Evolutionary conservation across 495 filamentous ascomycete genomes (phyloP).

Genomic region (Penicillium mononematosum): DNA sequence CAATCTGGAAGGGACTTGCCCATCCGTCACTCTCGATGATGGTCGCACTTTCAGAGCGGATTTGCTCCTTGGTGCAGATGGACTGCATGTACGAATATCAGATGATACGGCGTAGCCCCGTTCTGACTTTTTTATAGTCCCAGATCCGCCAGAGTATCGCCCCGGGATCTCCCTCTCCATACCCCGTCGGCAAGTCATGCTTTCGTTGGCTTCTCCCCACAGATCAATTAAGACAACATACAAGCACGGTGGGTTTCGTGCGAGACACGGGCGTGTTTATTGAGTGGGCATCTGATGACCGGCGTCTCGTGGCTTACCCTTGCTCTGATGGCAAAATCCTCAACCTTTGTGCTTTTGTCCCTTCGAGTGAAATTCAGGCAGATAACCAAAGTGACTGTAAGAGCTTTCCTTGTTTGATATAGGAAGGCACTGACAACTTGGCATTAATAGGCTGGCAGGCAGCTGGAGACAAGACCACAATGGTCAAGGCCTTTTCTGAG

Average conservation of each 20-base stretch:
- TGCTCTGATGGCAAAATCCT: conserved; percentile 30
- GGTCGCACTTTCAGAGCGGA: conserved; percentile 53
- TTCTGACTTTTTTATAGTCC: conserved; percentile 20
- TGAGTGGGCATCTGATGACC: conserved; percentile 27
- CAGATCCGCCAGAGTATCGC: conserved; percentile 23
- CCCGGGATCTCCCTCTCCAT: conserved; percentile 19
- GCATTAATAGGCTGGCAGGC: conserved; percentile 43
- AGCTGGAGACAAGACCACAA: conserved; percentile 34
- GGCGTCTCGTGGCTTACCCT: conserved; percentile 30
- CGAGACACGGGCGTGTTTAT: conserved; percentile 24
- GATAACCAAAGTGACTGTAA: conserved; percentile 18
- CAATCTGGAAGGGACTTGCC: conserved; percentile 37
- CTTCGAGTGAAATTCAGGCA: conserved; percentile 17
- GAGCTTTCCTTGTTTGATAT: neutral
- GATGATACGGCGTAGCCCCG: neutral
- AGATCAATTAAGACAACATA: conserved; percentile 15
- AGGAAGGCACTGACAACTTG: neutral
- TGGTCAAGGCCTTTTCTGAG: conserved; percentile 45
- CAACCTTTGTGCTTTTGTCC: conserved; percentile 31
- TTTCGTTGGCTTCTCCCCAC: conserved; percentile 31
- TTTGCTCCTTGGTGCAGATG: conserved; percentile 60
- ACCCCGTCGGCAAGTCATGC: conserved; percentile 28
- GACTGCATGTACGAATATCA: conserved; percentile 36
- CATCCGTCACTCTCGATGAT: conserved; percentile 44
- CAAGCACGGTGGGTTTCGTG: conserved; percentile 17